phyloP scores from a whole-genome alignment of 192 early-diverging fungal genomes.

The Rhizoclosmatium globosum region DNA sequence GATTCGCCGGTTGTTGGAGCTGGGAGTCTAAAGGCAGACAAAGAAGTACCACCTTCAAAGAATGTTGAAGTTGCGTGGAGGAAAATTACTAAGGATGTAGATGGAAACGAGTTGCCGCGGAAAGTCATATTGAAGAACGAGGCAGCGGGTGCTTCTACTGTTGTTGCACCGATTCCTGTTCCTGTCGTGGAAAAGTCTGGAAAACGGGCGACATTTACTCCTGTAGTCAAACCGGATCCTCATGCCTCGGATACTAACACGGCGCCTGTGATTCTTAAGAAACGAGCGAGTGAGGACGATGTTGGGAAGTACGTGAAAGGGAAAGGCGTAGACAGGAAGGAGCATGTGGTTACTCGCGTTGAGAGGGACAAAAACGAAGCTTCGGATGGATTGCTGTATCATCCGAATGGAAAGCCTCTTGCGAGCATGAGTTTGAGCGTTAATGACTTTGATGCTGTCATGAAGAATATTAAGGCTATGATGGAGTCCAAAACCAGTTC shows the following conservation, averaged over 20 bases:
- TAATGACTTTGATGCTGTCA: slow-evolving; percentile 21
- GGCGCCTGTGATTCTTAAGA: neutral
- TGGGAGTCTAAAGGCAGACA: too few species aligned
- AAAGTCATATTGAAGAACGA: too few species aligned
- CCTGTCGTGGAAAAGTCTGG: neutral
- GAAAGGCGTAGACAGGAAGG: neutral
- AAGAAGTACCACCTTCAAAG: too few species aligned
- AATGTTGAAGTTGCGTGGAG: too few species aligned
- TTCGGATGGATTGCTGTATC: neutral
- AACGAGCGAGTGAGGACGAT: neutral
- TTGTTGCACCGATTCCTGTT: too few species aligned
- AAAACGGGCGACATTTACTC: neutral
- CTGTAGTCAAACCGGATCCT: neutral
- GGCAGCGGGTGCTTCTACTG: too few species aligned
- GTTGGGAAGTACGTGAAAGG: neutral
- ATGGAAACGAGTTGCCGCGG: too few species aligned
- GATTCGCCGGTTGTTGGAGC: too few species aligned
- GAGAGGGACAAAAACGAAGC: neutral
- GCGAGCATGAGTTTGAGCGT: neutral
- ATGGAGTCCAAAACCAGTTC: slow-evolving; percentile 11
- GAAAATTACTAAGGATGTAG: too few species aligned
- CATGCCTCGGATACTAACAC: neutral
- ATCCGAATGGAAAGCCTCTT: neutral
- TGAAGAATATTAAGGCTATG: slow-evolving; percentile 6
- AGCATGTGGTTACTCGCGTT: neutral